These are phyloP conservation scores for Prototheca wickerhamii DNA, from an alignment of 163 green algal genomes.

Conservation along the genomic window DNA sequence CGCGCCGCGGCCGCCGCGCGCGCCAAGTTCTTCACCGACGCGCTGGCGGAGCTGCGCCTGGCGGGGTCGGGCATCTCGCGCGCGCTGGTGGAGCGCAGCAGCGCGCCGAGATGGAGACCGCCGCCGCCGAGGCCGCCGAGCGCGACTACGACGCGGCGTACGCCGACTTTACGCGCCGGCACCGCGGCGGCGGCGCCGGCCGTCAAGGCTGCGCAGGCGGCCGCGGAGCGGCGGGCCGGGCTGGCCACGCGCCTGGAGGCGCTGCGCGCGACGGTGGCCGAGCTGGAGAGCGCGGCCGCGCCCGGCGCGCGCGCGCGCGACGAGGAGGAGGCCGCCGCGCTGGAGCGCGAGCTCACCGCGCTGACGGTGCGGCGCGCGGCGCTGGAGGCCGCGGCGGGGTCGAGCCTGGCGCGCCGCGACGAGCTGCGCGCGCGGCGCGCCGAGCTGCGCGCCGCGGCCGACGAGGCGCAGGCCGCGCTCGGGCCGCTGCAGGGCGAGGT, in stretches of 20 bases:
- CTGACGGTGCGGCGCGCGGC: conserved; percentile 1
- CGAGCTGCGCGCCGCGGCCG: conserved; percentile 3
- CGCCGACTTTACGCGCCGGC: conserved; percentile 24
- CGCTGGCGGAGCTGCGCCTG: conserved; percentile 24
- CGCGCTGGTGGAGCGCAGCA: conserved; percentile 26
- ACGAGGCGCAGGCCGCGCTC: conserved; percentile 1
- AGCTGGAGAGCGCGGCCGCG: not conserved
- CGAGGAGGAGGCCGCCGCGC: not conserved
- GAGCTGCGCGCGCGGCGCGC: not conserved
- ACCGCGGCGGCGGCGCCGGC: conserved; percentile 15
- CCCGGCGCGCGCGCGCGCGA: not conserved
- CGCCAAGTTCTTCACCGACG: conserved; percentile 24
- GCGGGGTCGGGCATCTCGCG: conserved; percentile 21
- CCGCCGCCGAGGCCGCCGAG: conserved; percentile 28
- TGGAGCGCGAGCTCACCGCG: not conserved
- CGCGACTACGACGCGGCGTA: conserved; percentile 38
- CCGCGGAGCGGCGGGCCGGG: conserved; percentile 7
- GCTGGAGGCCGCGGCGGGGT: not conserved
- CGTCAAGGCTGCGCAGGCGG: not conserved
- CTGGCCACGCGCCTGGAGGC: conserved; percentile 5
- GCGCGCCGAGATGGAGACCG: conserved; percentile 29
- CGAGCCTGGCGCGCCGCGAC: not conserved
- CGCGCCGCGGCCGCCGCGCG: conserved; percentile 6
- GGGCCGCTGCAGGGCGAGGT: conserved; percentile 3
- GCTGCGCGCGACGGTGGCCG: conserved; percentile 4